phyloP scores from a whole-genome alignment of 176 grass and related monocot species.

The Elaeis guineensis region DNA sequence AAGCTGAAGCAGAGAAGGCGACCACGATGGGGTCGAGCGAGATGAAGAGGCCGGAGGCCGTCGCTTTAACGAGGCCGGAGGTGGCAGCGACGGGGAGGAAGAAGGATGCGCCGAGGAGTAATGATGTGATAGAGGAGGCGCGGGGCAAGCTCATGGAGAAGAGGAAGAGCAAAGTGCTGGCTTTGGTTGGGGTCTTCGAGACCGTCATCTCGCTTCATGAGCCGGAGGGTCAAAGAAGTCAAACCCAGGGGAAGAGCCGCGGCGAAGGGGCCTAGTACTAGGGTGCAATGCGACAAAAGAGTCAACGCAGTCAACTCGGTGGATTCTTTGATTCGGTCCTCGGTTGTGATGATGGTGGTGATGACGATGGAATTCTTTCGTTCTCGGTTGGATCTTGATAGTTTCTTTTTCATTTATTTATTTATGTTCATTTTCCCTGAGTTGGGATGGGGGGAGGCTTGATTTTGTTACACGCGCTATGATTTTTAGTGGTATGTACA shows the following conservation, averaged over 20 bases:
- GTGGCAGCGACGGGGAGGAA: conserved; percentile 1
- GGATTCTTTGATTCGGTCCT: no score
- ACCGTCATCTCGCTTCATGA: conserved; percentile 7
- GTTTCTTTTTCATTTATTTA: no score
- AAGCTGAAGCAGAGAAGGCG: background rate
- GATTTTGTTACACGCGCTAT: no score
- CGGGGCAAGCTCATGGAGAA: conserved; percentile 3
- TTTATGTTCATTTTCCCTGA: no score
- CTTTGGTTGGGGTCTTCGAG: conserved; percentile 10
- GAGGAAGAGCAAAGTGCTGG: conserved; percentile 17
- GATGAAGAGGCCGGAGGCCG: background rate
- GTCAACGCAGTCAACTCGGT: no score
- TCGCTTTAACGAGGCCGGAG: background rate
- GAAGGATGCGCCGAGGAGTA: background rate
- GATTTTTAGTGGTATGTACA: no score
- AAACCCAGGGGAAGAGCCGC: background rate
- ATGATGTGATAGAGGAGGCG: conserved; percentile 13
- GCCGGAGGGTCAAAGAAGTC: background rate
- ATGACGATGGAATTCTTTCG: no score
- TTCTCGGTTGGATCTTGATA: no score
- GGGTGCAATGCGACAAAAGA: no score
- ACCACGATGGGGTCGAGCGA: background rate
- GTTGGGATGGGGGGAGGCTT: no score
- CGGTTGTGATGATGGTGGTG: no score
- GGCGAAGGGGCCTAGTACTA: no score